A percentile compares a stretch with the other conserved stretches of the same genome.
phyloP scores from a whole-genome alignment of 2,329 filamentous ascomycete genomes.

The Paecilomyces fulvus region DNA sequence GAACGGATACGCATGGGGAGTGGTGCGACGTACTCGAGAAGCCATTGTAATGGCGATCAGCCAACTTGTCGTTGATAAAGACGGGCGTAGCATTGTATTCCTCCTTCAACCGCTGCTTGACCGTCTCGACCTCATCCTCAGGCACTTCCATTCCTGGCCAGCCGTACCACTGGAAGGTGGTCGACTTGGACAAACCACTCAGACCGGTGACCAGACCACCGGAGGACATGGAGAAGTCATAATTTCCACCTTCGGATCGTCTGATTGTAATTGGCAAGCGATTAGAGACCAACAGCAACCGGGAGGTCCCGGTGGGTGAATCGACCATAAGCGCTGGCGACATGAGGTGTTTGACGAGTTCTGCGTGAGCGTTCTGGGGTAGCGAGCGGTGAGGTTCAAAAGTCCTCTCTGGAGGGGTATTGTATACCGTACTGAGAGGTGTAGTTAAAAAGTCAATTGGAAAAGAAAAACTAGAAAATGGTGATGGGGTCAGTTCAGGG shows the following conservation, averaged over 20 bases:
- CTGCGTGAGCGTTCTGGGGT: background rate
- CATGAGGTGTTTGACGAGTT: constrained; percentile 1
- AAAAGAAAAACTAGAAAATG: background rate
- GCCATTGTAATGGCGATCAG: constrained; percentile 89
- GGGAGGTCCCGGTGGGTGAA: constrained; percentile 14
- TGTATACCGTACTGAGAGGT: background rate
- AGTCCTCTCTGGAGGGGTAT: background rate
- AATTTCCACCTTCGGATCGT: constrained; percentile 75
- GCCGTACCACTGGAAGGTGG: constrained; percentile 91
- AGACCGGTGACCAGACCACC: constrained; percentile 85
- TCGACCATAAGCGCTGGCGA: constrained; percentile 4
- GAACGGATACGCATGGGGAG: background rate
- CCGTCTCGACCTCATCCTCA: constrained; percentile 62
- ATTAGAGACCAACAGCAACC: constrained; percentile 78
- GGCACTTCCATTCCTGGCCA: constrained; percentile 90
- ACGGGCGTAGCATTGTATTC: constrained; percentile 81
- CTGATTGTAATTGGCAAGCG: constrained; percentile 92
- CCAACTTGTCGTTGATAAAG: constrained; percentile 81
- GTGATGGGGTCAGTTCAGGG: background rate
- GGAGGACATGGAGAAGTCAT: constrained; percentile 87
- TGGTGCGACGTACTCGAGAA: constrained; percentile 65
- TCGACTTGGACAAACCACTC: constrained; percentile 78
- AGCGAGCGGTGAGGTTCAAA: background rate
- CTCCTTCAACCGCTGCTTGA: constrained; percentile 67
- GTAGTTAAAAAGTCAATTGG: background rate